These are phyloP conservation scores for Alternaria gaisen DNA, from an alignment of 2,329 filamentous ascomycete genomes.

Conservation along the genomic window DNA sequence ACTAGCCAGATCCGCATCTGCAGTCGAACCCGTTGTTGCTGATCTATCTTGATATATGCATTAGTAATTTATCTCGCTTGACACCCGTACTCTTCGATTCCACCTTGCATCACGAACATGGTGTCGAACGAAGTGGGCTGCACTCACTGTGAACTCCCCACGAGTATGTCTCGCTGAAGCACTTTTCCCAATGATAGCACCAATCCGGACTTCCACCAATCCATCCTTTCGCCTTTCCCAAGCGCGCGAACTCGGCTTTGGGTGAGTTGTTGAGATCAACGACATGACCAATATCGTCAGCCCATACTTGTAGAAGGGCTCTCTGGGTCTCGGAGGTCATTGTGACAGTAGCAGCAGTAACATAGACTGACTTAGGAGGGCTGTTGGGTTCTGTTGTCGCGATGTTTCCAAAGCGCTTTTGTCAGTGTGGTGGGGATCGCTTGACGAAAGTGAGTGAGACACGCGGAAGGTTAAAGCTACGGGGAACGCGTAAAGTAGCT, in stretches of 20 bases:
- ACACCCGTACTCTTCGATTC: background rate
- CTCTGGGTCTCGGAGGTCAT: conserved; percentile 20
- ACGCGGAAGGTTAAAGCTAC: background rate
- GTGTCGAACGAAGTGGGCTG: background rate
- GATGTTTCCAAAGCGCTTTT: background rate
- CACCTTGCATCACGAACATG: background rate
- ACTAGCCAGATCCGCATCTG: background rate
- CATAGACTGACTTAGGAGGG: background rate
- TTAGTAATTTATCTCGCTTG: background rate
- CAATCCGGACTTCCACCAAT: conserved; percentile 25
- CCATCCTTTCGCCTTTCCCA: conserved; percentile 34
- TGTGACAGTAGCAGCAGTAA: background rate
- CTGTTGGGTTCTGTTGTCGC: background rate
- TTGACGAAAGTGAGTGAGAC: background rate
- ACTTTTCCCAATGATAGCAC: conserved; percentile 25
- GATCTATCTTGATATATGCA: background rate
- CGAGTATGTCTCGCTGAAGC: conserved; percentile 26
- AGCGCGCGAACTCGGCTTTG: conserved; percentile 33
- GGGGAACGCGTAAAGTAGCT: background rate
- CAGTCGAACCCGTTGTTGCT: background rate
- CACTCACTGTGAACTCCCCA: conserved; percentile 21
- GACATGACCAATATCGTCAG: conserved; percentile 18
- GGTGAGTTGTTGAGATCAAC: conserved; percentile 18
- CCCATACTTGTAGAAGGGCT: conserved; percentile 24
- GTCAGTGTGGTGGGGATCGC: background rate